Conservation (phyloP, 2,329 filamentous ascomycete genomes). For the Trichophyton benhamiae region DNA sequence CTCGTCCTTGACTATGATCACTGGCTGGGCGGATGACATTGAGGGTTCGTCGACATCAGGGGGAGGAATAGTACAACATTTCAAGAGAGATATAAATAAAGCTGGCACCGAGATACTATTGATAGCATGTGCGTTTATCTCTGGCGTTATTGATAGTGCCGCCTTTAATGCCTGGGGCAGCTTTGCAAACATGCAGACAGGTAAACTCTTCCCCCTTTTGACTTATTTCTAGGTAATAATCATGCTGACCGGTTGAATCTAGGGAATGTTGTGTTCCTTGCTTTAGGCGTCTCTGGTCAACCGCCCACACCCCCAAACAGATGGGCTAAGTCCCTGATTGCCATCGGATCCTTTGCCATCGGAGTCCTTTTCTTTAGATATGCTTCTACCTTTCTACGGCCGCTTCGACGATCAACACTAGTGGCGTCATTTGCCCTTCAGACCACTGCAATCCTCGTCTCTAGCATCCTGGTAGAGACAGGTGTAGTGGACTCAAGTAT, state of each 20-base stretch:
- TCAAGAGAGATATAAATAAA: slow-evolving; percentile 12
- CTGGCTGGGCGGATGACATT: slow-evolving; percentile 5
- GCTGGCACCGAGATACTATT: slow-evolving; percentile 9
- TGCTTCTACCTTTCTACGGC: slow-evolving; percentile 21
- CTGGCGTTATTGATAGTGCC: slow-evolving; percentile 13
- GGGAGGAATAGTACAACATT: slow-evolving; percentile 6
- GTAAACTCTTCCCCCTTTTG: neutral
- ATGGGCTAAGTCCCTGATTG: slow-evolving; percentile 33
- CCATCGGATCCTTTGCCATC: slow-evolving; percentile 28
- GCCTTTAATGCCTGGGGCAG: slow-evolving; percentile 16
- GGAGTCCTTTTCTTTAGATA: slow-evolving; percentile 31
- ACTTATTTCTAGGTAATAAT: neutral
- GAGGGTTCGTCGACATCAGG: neutral
- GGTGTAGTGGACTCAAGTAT: slow-evolving; percentile 22
- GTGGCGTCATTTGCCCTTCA: slow-evolving; percentile 31
- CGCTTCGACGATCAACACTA: slow-evolving; percentile 28
- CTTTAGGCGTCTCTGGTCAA: slow-evolving; percentile 31
- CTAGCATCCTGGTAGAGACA: slow-evolving; percentile 26
- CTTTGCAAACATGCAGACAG: slow-evolving; percentile 15
- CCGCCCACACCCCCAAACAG: slow-evolving; percentile 29
- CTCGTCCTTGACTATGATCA: slow-evolving; percentile 13
- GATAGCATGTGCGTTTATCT: slow-evolving; percentile 13
- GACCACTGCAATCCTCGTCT: slow-evolving; percentile 23
- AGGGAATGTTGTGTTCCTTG: slow-evolving; percentile 36
- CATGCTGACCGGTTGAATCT: neutral